Evolutionary conservation across 208 protist genomes (phyloP).

Genomic region (Leishmania guyanensis): DNA sequence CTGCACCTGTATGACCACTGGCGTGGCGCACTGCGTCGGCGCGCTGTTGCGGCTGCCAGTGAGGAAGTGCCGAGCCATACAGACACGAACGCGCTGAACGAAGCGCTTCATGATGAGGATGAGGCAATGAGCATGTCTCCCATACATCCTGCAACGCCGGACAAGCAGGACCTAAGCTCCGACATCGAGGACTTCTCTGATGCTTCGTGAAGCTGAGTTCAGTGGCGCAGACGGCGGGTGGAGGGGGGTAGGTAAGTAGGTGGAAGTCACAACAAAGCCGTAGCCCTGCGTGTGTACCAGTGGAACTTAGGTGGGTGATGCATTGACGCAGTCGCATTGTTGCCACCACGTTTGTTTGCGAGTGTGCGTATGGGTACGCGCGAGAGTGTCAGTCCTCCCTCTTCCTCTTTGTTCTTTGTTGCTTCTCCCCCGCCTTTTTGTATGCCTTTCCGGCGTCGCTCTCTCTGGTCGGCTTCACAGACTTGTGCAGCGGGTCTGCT

Average conservation of each 20-base stretch:
- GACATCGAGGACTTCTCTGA: slow-evolving; percentile 39
- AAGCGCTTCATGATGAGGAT: not conserved
- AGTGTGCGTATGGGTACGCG: not conserved
- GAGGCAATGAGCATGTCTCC: not conserved
- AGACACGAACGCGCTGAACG: not conserved
- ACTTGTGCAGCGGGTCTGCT: not conserved
- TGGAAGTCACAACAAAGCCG: not conserved
- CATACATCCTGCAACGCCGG: not conserved
- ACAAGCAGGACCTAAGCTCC: slow-evolving; percentile 10
- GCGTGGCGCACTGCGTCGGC: slow-evolving; percentile 63
- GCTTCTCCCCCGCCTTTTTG: not conserved
- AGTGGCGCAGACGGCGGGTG: not conserved
- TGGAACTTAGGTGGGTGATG: not conserved
- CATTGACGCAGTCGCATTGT: not conserved
- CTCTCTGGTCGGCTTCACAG: not conserved
- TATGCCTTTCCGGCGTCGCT: not conserved
- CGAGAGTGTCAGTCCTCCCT: not conserved
- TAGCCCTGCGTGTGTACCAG: not conserved
- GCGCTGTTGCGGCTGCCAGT: slow-evolving; percentile 24
- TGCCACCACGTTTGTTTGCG: not conserved
- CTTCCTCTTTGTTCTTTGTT: not conserved
- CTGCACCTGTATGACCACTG: slow-evolving; percentile 85
- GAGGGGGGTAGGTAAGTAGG: not conserved
- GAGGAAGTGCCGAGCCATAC: slow-evolving; percentile 6
- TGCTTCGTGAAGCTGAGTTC: not conserved